These are phyloP conservation scores for Phytophthora pistaciae DNA, from an alignment of 352 stramenopile species.

Conservation along the genomic window DNA sequence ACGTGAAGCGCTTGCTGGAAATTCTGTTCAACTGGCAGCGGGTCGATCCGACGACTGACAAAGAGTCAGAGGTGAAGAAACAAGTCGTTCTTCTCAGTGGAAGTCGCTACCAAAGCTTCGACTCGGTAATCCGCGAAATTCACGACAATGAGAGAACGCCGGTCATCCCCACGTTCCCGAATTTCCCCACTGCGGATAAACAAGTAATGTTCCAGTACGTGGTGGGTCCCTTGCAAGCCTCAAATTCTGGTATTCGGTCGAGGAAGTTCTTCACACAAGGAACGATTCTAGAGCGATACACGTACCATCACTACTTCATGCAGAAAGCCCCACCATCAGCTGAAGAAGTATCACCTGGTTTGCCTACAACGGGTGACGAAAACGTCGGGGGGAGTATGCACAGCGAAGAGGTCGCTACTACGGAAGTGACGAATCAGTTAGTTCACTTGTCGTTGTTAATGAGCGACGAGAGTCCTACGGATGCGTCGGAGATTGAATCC, in stretches of 20 bases:
- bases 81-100: conserved; percentile 51
- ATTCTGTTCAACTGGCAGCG: conserved; percentile 57
- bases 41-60: neutral
- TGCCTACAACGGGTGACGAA: neutral
- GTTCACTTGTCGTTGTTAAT: conserved; percentile 24
- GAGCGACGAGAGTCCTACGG: neutral
- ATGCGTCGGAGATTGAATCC: neutral
- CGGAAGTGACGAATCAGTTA: conserved; percentile 20
- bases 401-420: neutral
- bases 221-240: conserved; percentile 37
- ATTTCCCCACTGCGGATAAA: neutral
- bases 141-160: conserved; percentile 1
- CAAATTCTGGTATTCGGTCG: neutral
- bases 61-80: conserved; percentile 7
- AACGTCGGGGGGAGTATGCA: neutral
- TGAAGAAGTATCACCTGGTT: neutral
- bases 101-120: conserved; percentile 40
- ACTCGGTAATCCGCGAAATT: conserved; percentile 49
- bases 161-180: neutral
- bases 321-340: neutral
- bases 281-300: conserved; percentile 39
- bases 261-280: conserved; percentile 31
- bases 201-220: conserved; percentile 26
- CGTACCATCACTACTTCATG: conserved; percentile 40
- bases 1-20: conserved; percentile 45